Evolutionary conservation across 805 yeast species (phyloP), one percentile per base, ranked within the genome.

Genomic region (Peterozyma xylosa): DNA sequence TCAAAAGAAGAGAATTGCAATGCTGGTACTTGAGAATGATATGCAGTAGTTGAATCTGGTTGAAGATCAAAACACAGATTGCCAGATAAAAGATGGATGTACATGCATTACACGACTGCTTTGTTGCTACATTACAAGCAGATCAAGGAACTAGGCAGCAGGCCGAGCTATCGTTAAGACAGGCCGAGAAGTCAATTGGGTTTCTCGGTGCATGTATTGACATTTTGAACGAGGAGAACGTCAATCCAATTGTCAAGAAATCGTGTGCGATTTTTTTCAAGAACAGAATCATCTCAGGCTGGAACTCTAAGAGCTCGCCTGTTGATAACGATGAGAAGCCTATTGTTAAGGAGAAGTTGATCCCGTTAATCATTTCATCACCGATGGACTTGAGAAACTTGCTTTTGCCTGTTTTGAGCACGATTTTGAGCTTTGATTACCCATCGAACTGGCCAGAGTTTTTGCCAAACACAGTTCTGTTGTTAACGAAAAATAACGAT

Each of bases 211-310:
- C 91, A 1, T 86, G 96, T 60, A 66, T 91, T 39, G 91, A 86
- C 56, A 82, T 89, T 42, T 70, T 88, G 15, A 58, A 73, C 14
- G 74, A 77, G 16, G 63, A 63, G 6, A 76, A 72, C 14, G 78
- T 76, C 10, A 67, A 77, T 15, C 68, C 71, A 1, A 74, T 71
- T 29, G 74, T 86, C 41, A 78, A 82, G 53, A 72, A 79, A 45
- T 88, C 96, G 9, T 86, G 96, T 27, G 93, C 95, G 0, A 82
- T 91, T 18, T 90, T 80, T 61, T 79, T 91, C 64, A 91, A 91
- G 58, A 93, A 91, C 61, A 71, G 80, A 45, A 70, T 89, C 14
- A 62, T 72, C 11, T 73, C 76, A 39, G 71, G 74, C 48, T 93
- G 98, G 98, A 49, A 64, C 37, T 52, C 56, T 7, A 56, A 50